phyloP scores from a whole-genome alignment of 192 early-diverging fungal species.

The Coemansia sp. region DNA sequence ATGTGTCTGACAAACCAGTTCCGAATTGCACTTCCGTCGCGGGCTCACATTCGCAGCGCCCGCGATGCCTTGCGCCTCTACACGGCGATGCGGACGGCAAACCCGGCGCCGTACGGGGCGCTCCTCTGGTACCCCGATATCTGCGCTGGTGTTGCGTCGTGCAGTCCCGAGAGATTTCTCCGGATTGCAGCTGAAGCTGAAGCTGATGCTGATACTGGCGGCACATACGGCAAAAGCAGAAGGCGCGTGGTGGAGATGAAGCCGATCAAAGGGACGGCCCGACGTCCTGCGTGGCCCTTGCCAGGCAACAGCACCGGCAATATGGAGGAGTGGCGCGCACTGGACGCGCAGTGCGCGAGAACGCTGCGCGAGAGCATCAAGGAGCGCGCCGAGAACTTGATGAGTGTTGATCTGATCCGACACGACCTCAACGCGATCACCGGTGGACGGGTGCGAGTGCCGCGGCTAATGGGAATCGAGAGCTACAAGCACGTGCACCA shows the following conservation, averaged over 20 bases:
- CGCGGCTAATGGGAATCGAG: conserved; percentile 86
- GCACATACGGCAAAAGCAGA: too few species aligned
- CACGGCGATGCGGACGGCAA: conserved; percentile 63
- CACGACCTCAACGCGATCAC: conserved; percentile 88
- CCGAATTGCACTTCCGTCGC: conserved; percentile 16
- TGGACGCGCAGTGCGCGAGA: conserved; percentile 19
- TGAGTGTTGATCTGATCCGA: conserved; percentile 97
- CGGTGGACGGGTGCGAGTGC: conserved; percentile 67
- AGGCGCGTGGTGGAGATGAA: conserved; percentile 80
- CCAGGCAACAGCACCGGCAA: neutral
- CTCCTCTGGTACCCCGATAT: conserved; percentile 61
- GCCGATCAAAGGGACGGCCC: conserved; percentile 89
- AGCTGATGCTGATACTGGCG: neutral
- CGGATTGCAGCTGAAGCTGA: conserved; percentile 38
- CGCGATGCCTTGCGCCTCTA: neutral
- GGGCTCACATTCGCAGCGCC: neutral
- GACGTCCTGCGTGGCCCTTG: conserved; percentile 11
- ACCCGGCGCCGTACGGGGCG: conserved; percentile 87
- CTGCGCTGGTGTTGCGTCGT: conserved; percentile 52
- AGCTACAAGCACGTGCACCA: conserved; percentile 91
- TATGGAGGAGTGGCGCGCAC: conserved; percentile 15
- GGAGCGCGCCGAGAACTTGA: conserved; percentile 94
- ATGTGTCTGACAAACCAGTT: conserved; percentile 90
- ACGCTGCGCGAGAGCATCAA: conserved; percentile 72
- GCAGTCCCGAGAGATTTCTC: conserved; percentile 86